Evolutionary conservation across 148 eudicot genomes (phyloP).

Genomic region (Rhododendron kiyosumense): DNA sequence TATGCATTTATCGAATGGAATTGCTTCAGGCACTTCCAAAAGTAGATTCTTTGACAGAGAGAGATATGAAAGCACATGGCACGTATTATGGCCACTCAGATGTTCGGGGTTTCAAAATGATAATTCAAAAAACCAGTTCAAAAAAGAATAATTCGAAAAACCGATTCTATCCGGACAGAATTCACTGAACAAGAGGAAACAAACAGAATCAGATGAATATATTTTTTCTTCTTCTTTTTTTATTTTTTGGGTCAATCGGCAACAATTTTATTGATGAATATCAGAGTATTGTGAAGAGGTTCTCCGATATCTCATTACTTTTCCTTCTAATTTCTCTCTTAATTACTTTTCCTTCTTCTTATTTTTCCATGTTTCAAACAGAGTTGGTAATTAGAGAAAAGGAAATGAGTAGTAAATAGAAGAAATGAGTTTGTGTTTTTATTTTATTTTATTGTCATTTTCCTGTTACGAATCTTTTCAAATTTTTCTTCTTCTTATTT

Average conservation of each 20-base stretch:
- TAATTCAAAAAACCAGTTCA: background rate
- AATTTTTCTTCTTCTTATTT: too few relatives aligned
- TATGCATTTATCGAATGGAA: background rate
- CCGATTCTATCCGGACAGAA: background rate
- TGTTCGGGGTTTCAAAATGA: background rate
- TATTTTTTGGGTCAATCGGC: too few relatives aligned
- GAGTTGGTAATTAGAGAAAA: background rate
- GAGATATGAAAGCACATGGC: background rate
- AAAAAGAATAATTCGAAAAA: background rate
- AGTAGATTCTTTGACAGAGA: background rate
- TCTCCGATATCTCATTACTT: background rate
- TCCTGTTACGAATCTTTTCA: background rate
- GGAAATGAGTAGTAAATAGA: background rate
- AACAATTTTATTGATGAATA: too few relatives aligned
- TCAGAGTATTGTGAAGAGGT: too few relatives aligned
- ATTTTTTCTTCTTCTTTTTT: too few relatives aligned
- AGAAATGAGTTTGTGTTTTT: background rate
- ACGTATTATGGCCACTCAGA: background rate
- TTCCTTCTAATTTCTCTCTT: background rate
- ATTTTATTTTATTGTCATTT: background rate
- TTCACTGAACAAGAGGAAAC: background rate
- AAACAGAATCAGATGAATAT: background rate
- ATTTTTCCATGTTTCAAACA: background rate
- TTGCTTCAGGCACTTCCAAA: background rate
- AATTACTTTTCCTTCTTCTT: background rate